Conservation (phyloP, 306 rosid genomes). For the Vigna mungo region DNA sequence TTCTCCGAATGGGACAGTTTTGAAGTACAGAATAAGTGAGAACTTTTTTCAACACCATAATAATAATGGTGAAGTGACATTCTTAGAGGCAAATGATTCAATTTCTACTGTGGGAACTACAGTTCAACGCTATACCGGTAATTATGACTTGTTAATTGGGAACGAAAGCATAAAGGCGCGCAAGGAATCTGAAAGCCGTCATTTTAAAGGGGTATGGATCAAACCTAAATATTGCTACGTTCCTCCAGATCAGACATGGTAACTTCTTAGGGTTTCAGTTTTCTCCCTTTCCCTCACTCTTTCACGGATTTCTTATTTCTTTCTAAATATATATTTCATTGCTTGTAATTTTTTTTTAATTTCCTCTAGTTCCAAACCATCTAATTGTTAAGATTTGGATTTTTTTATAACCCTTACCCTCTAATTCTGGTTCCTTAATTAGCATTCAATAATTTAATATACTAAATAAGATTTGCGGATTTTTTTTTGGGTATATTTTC, state of each 20-base stretch:
- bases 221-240: constrained; percentile 38
- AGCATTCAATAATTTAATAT: too few relatives aligned
- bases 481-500: too few relatives aligned
- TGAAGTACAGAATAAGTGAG: fast-evolving
- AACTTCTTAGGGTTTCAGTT: too few relatives aligned
- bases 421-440: too few relatives aligned
- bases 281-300: too few relatives aligned
- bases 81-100: not conserved
- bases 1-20: not conserved
- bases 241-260: constrained; percentile 38
- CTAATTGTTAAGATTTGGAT: too few relatives aligned
- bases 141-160: not conserved
- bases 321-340: too few relatives aligned
- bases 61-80: not conserved
- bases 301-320: too few relatives aligned
- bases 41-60: not conserved
- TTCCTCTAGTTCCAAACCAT: too few relatives aligned
- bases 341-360: too few relatives aligned
- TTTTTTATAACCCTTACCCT: too few relatives aligned
- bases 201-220: constrained; percentile 49
- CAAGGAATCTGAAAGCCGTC: not conserved
- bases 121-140: not conserved
- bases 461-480: too few relatives aligned
- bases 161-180: not conserved
- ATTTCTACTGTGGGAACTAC: constrained; percentile 34